Conservation (phyloP, 345 rosid genomes). For the Hevea brasiliensis region DNA sequence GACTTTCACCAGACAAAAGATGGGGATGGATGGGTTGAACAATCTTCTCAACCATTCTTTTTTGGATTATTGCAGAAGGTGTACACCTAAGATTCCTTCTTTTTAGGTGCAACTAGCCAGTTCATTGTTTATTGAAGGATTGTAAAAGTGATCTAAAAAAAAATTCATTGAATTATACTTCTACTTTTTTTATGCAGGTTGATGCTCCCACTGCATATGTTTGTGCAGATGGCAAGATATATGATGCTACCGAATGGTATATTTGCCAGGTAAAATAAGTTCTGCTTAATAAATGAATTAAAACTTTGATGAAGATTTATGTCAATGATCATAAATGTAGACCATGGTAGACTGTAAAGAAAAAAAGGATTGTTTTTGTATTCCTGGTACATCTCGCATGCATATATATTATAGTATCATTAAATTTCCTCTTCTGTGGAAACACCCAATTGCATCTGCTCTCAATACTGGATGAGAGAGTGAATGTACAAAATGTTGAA, state of each 20-base stretch:
- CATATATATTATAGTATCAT: not conserved
- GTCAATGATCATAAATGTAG: not conserved
- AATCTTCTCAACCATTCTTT: constrained; percentile 70
- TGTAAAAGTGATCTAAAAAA: not conserved
- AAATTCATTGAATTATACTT: not conserved
- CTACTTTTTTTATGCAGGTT: constrained; percentile 47
- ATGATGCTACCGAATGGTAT: constrained; percentile 93
- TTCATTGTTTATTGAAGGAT: constrained; percentile 1
- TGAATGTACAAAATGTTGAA: constrained; percentile 1
- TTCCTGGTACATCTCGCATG: too few relatives aligned
- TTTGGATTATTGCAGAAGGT: constrained; percentile 94
- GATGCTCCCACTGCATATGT: constrained; percentile 81
- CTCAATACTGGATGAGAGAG: not conserved
- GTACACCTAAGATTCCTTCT: not conserved
- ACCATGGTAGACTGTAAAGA: not conserved
- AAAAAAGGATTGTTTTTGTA: too few relatives aligned
- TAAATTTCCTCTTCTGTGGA: not conserved
- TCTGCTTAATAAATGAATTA: not conserved
- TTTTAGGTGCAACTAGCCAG: not conserved
- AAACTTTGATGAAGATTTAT: not conserved
- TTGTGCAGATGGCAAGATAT: constrained; percentile 87
- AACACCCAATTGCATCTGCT: not conserved
- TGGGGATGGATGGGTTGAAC: constrained; percentile 99
- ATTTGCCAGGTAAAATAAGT: constrained; percentile 76
- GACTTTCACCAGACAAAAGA: constrained; percentile 95